Percentiles rank a stretch among this genome's conserved stretches.
phyloP scores from a whole-genome alignment of 2,329 filamentous ascomycete species.

The Chaetomium sp. region DNA sequence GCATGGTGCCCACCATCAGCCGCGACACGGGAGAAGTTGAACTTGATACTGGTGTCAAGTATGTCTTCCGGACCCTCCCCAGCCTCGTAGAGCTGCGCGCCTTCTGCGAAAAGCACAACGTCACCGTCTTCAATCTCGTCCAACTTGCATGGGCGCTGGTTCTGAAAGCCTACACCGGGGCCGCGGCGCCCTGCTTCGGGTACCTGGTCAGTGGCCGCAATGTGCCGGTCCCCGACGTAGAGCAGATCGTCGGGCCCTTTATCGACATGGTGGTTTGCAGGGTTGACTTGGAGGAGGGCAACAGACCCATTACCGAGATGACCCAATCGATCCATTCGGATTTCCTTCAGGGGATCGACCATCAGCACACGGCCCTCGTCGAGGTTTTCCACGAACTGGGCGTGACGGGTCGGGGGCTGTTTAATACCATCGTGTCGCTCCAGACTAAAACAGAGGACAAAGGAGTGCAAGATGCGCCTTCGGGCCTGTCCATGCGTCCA shows the following conservation, averaged over 20 bases:
- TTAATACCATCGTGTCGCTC: slow-evolving; percentile 2
- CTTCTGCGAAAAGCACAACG: slow-evolving; percentile 5
- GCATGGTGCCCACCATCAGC: not conserved
- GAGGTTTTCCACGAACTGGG: slow-evolving; percentile 6
- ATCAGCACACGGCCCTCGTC: slow-evolving; percentile 6
- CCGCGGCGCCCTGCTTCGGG: slow-evolving; percentile 3
- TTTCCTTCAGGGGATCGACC: slow-evolving; percentile 2
- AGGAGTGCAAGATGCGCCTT: slow-evolving; percentile 5
- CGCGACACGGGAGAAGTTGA: slow-evolving; percentile 4
- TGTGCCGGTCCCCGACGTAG: slow-evolving; percentile 2
- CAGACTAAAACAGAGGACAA: slow-evolving; percentile 2
- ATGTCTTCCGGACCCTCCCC: slow-evolving; percentile 1
- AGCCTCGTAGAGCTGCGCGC: slow-evolving; percentile 4
- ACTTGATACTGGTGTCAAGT: slow-evolving; percentile 7
- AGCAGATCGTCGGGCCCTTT: slow-evolving; percentile 5
- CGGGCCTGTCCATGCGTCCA: slow-evolving; percentile 3
- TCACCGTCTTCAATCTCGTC: slow-evolving; percentile 8
- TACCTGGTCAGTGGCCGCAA: slow-evolving; percentile 6
- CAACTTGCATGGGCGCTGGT: slow-evolving; percentile 5
- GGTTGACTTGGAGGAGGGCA: not conserved
- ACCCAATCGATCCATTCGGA: slow-evolving; percentile 3
- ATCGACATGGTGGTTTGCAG: slow-evolving; percentile 7
- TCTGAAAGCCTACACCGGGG: slow-evolving; percentile 5
- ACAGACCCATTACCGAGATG: not conserved
- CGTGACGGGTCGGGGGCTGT: slow-evolving; percentile 1